Evolutionary conservation across 257 asterid species (phyloP), one percentile per base, ranked within the genome.

Genomic region (Penstemon davidsonii): DNA sequence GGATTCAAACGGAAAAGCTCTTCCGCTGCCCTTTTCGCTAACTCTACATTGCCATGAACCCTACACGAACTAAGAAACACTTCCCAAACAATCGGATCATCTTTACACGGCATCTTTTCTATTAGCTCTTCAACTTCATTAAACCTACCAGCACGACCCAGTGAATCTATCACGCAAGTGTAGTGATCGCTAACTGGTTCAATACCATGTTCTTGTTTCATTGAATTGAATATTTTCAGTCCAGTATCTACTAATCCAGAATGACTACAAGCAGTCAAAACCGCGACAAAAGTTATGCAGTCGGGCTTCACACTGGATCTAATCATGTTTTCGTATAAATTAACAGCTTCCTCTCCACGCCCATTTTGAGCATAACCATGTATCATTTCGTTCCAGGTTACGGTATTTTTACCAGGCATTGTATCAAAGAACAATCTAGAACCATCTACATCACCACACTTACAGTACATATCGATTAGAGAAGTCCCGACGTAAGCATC

Each of bases 111-210:
- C 90, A 85, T 85, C 67, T 74, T 73, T 8, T 80, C 88, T 46
- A 89, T 70, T 61, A 89, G 66, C 44, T 61, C 62, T 75, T 87
- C 95, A 9, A 87, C 62, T 75, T 89, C 95, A 67, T 25, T 37
- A 61, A 87, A 87, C 60, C 88, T 73, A 18, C 95, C 95, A 52
- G 88, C 89, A 49, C 92, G 87, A 3, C 95, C 92, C 71, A 89
- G 59, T 18, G 80, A 80, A 79, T 87, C 95, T 10, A 87, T 78
- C n/a, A 89, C 64, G 72, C 92, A 87, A 72, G 95, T 79, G 54
- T 89, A 87, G 77, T 87, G 95, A 72, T 89, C 86, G n/a, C 69
- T 74, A 18, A 73, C 69, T 19, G 92, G 86, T 77, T 77, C 82
- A 8, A 86, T 56, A 18, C 79, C 85, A 64, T 82, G 67, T 45